These are phyloP conservation scores for Thuidium tamariscinum DNA, from an alignment of 225 moss, liverwort and hornwort genomes.

Conservation along the genomic window DNA sequence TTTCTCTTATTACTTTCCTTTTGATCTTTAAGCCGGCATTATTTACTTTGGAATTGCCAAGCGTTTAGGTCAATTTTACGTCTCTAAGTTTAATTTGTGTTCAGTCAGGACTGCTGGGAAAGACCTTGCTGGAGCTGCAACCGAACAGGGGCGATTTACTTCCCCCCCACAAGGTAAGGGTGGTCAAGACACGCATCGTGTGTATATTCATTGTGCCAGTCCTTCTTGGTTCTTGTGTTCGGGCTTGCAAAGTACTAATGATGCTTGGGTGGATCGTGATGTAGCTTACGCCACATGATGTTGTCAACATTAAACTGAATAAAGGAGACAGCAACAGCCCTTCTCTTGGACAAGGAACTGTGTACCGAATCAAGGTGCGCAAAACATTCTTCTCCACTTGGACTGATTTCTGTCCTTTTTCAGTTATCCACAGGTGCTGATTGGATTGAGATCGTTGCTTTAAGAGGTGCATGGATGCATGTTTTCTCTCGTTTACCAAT, in stretches of 20 bases:
- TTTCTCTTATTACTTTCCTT: not conserved
- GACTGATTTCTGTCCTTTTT: not conserved
- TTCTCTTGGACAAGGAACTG: conserved; percentile 81
- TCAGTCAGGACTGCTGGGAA: conserved; percentile 88
- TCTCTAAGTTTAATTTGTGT: not conserved
- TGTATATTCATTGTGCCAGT: not conserved
- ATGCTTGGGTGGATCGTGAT: not conserved
- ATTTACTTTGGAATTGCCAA: not conserved
- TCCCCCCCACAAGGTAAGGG: conserved; percentile 71
- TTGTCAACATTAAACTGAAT: conserved; percentile 74
- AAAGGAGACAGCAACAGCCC: conserved; percentile 62
- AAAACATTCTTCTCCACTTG: not conserved
- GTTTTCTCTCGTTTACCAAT: not conserved
- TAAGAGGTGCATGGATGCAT: not conserved
- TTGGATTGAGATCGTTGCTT: not conserved
- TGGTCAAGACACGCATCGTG: not conserved
- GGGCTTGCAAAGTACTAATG: not conserved
- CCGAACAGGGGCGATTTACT: conserved; percentile 76
- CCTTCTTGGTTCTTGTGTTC: not conserved
- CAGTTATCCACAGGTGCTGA: not conserved
- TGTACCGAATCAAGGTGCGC: conserved; percentile 82
- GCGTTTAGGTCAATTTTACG: not conserved
- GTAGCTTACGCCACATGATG: conserved; percentile 92
- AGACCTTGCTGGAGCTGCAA: conserved; percentile 81
- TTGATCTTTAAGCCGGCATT: not conserved